Conservation (phyloP, 2,329 filamentous ascomycete genomes). For the Teratosphaeria pseudoeucalypti region DNA sequence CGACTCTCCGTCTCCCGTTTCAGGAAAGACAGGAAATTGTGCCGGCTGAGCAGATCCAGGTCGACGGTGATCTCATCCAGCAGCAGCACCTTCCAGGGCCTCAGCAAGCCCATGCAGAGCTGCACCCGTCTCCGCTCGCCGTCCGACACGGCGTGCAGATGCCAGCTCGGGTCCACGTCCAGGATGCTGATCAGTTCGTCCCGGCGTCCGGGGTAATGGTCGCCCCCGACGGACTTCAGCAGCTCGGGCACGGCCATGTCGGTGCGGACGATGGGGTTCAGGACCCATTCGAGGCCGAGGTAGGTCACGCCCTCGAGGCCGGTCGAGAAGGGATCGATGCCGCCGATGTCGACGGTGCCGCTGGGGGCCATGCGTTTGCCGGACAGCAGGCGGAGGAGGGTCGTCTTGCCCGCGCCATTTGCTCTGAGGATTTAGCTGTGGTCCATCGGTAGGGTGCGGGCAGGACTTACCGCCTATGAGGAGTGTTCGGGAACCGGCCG, state of each 20-base stretch:
- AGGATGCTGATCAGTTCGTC: constrained; percentile 82
- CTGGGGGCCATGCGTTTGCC: constrained; percentile 85
- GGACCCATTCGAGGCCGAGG: constrained; percentile 93
- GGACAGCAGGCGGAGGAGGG: constrained; percentile 82
- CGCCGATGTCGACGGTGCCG: constrained; percentile 63
- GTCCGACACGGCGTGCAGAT: constrained; percentile 91
- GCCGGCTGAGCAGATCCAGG: constrained; percentile 74
- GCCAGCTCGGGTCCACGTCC: constrained; percentile 85
- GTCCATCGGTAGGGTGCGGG: constrained; percentile 3
- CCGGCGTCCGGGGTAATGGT: constrained; percentile 67
- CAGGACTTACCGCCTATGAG: constrained; percentile 63
- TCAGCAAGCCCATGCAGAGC: constrained; percentile 85
- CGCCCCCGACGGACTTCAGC: constrained; percentile 66
- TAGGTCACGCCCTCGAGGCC: constrained; percentile 91
- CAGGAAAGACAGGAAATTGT: constrained; percentile 76
- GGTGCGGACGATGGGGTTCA: constrained; percentile 90
- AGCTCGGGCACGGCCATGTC: constrained; percentile 88
- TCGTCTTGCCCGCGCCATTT: constrained; percentile 96
- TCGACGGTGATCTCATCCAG: constrained; percentile 97
- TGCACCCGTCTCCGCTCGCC: constrained; percentile 87
- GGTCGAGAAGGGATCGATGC: constrained; percentile 84
- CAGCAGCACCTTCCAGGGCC: constrained; percentile 83
- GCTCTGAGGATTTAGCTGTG: constrained; percentile 38
- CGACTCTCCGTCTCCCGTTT: constrained; percentile 75
- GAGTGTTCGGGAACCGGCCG: constrained; percentile 73